Evolutionary conservation across 2,329 filamentous ascomycete species (phyloP), one percentile per base, ranked within the genome.

Genomic region (Penicillium sp.): DNA sequence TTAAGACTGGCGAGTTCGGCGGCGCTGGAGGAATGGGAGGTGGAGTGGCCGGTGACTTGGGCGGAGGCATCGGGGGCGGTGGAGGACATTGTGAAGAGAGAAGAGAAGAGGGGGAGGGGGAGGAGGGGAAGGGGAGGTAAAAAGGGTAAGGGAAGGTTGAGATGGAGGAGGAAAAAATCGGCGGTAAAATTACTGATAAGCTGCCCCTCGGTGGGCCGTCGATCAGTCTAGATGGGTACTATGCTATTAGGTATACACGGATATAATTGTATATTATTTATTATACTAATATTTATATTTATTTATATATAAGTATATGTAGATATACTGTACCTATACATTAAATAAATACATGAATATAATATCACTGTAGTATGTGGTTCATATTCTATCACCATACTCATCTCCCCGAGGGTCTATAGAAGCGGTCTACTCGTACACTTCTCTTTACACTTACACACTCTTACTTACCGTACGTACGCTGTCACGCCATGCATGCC

Each of bases 1-100:
- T 84, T 83, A 83, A 87, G 84, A 83, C 76, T 72, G 78, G 80
- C 67, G 78, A 83, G 80, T 84, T 86, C 80, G 75, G 75, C 56
- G 77, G 74, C 52, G 73, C 72, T 62, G 77, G 77, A 56, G 76
- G 76, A 37, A 77, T 72, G 55, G 75, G 76, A 44, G 81, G 75
- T 48, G 72, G 74, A 55, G 66, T 74, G 68, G 72, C 71, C 66
- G 75, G 71, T 54, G 68, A 71, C 66, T 72, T 75, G 66, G 73
- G 73, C 53, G 69, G 69, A 66, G 71, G 72, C 74, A 76, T 76
- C 66, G 52, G 67, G 60, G 56, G 65, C 37, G 37, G 37, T 65
- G 71, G 72, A 65, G 67, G 73, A 75, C 74, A 76, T 77, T 67
- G 55, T 75, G 71, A 62, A 60, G 48, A 60, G 48, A 49, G 53